Conservation (phyloP, 2,329 filamentous ascomycete genomes). For the Grosmannia serpens region DNA sequence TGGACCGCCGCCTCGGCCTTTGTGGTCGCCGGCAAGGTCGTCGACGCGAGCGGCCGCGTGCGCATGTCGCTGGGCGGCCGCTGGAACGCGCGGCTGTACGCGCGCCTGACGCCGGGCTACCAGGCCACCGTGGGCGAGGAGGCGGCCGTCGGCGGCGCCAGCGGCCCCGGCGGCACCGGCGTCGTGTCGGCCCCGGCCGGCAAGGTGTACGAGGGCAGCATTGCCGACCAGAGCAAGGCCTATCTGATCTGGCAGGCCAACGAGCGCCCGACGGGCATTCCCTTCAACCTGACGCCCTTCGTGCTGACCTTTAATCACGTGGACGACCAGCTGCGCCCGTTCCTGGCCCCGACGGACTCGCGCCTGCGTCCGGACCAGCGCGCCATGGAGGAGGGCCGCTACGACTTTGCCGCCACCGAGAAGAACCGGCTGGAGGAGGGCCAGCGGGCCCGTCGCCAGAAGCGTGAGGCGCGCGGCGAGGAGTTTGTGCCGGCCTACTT, state of each 20-base stretch:
- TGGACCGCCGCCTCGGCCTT: slow-evolving; percentile 94
- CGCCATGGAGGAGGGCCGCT: slow-evolving; percentile 97
- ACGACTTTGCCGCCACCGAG: slow-evolving; percentile 83
- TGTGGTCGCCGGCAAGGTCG: slow-evolving; percentile 75
- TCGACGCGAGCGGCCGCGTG: slow-evolving; percentile 67
- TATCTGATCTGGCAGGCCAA: slow-evolving; percentile 92
- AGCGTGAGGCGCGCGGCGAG: slow-evolving; percentile 65
- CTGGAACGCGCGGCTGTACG: slow-evolving; percentile 97
- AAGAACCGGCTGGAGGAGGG: slow-evolving; percentile 92
- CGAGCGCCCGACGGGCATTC: slow-evolving; percentile 67
- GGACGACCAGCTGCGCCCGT: slow-evolving; percentile 64
- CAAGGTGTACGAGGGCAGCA: slow-evolving; percentile 34
- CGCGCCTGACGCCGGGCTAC: slow-evolving; percentile 81
- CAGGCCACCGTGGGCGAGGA: slow-evolving; percentile 60
- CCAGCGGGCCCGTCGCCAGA: slow-evolving; percentile 64
- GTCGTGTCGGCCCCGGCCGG: slow-evolving; percentile 9
- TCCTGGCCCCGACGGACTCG: slow-evolving; percentile 85
- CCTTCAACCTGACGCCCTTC: slow-evolving; percentile 96
- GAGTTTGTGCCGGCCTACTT: slow-evolving; percentile 86
- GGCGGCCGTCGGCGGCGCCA: background rate
- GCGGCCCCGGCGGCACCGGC: slow-evolving; percentile 20
- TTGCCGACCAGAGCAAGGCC: slow-evolving; percentile 57
- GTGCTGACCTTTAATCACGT: slow-evolving; percentile 89
- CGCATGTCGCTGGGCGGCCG: slow-evolving; percentile 84
- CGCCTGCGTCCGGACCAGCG: slow-evolving; percentile 87